These are phyloP conservation scores for Bombardia bombarda DNA, from an alignment of 495 filamentous ascomycete genomes.

Conservation along the genomic window DNA sequence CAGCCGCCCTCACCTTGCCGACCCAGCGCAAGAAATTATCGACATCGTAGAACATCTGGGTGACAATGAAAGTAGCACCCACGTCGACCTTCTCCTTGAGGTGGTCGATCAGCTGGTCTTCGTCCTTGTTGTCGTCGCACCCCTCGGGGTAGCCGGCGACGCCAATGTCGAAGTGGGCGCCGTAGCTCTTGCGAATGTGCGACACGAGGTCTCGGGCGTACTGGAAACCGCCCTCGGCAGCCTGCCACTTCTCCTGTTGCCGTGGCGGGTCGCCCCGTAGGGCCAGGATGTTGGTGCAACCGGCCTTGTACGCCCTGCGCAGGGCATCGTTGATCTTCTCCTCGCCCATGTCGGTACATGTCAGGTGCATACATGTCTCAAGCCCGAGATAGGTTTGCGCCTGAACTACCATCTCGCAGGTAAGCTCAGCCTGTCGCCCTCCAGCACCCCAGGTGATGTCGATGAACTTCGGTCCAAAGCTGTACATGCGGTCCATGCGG, in stretches of 20 bases:
- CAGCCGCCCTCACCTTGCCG: constrained; percentile 68
- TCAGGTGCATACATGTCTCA: constrained; percentile 99
- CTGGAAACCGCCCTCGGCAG: constrained; percentile 72
- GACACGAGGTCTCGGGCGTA: constrained; percentile 92
- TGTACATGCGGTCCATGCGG: constrained; percentile 98
- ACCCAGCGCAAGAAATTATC: constrained; percentile 94
- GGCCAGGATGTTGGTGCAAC: constrained; percentile 96
- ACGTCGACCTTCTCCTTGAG: constrained; percentile 97
- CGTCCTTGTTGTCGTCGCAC: constrained; percentile 82
- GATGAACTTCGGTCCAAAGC: constrained; percentile 86
- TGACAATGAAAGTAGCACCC: constrained; percentile 87
- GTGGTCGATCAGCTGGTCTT: constrained; percentile 79
- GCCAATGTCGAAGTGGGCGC: constrained; percentile 94
- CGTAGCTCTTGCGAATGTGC: constrained; percentile 84
- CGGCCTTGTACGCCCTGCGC: constrained; percentile 81
- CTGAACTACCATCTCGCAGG: constrained; percentile 94
- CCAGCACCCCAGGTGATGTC: constrained; percentile 99
- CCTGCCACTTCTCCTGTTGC: constrained; percentile 91
- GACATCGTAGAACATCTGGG: constrained; percentile 99
- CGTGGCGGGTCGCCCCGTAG: constrained; percentile 91
- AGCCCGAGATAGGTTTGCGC: constrained; percentile 95
- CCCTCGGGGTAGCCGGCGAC: constrained; percentile 98
- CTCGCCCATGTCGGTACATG: constrained; percentile 94
- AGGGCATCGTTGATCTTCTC: constrained; percentile 87
- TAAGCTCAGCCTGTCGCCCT: constrained; percentile 81